Percentiles rank a stretch among this genome's conserved stretches.
These are phyloP conservation scores for Nepenthes alata DNA, from an alignment of 179 eudicot species.

Conservation along the genomic window DNA sequence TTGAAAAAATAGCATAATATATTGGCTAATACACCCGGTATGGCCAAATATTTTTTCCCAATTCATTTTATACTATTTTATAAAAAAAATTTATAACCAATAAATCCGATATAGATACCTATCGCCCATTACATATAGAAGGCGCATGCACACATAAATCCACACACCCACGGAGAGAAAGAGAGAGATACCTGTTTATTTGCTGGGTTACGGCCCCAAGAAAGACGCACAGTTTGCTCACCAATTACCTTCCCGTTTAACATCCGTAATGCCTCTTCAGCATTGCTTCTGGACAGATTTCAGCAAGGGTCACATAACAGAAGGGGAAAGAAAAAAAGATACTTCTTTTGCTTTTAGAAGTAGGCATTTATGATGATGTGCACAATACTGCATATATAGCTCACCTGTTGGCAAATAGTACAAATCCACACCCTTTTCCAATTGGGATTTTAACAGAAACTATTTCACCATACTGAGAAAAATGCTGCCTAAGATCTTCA, in stretches of 20 bases:
- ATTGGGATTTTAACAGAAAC: constrained; percentile 83
- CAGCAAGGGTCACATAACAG: too few relatives aligned
- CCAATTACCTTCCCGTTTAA: constrained; percentile 75
- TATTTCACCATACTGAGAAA: constrained; percentile 80
- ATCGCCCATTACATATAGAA: too few relatives aligned
- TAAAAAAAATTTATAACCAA: too few relatives aligned
- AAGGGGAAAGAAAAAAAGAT: too few relatives aligned
- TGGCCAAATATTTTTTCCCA: too few relatives aligned
- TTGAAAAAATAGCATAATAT: too few relatives aligned
- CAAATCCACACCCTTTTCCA: constrained; percentile 94
- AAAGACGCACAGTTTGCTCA: constrained; percentile 86
- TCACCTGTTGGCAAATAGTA: constrained; percentile 87
- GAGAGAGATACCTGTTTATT: constrained; percentile 62
- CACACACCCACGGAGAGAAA: neutral
- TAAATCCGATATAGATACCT: too few relatives aligned
- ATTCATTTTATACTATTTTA: too few relatives aligned
- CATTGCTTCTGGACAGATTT: constrained; percentile 41
- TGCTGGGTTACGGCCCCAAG: constrained; percentile 97
- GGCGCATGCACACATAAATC: neutral
- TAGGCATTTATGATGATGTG: neutral
- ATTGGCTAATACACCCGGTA: too few relatives aligned
- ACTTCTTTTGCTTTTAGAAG: too few relatives aligned
- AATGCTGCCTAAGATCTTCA: constrained; percentile 82
- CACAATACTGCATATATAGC: neutral
- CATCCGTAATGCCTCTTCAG: constrained; percentile 82